Base-by-base conservation (phyloP, 495 filamentous ascomycete genomes). In the Friedmanniomyces endolithicus region DNA sequence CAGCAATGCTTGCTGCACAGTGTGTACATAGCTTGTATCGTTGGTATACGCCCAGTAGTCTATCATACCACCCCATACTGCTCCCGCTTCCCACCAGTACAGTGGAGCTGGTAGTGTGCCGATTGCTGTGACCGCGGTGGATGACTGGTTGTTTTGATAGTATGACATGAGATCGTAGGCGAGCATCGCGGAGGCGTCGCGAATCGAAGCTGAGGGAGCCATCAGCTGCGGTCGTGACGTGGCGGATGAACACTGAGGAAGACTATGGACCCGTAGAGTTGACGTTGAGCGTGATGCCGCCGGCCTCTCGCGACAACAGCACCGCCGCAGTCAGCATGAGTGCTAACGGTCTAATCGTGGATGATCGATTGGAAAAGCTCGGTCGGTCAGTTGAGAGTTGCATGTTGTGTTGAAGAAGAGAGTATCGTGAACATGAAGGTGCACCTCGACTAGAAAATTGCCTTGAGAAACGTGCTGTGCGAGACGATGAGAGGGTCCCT, bases 11-110 rank as follows among this genome's bases (percentile, higher is more conserved):
- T 69, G 60, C 43, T 44, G 55, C n/a, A 60, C 56, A 16, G 62
- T 69, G 2, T 62, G 45, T 24, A 60, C 56, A 44, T 71, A 67
- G 41, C 60, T 65, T 1, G 56, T 44, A 49, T 72, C 70, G 40
- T 59, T 60, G 41, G 58, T 59, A 40, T 61, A 64, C 17, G 60
- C 55, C 58, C 58, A 60, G 45, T 63, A 63, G 43, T 63, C 57
- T 9, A 63, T 41, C 57, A 63, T 56, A 4, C 52, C 61, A 12
- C 23, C 44, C 41, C 45, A 51, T 12, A 60, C 33, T 44, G 57
- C 67, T 19, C 67, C 68, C 12, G 64, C 62, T 46, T 68, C 62
- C 69, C 70, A 65, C 70, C 69, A 71, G 61, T 67, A 72, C 33
- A 69, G 65, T n/a, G 68, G 63, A 24, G 27, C 24, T 4, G 41